Conservation (phyloP, 2,329 filamentous ascomycete species). For the Penicillium hordei region DNA sequence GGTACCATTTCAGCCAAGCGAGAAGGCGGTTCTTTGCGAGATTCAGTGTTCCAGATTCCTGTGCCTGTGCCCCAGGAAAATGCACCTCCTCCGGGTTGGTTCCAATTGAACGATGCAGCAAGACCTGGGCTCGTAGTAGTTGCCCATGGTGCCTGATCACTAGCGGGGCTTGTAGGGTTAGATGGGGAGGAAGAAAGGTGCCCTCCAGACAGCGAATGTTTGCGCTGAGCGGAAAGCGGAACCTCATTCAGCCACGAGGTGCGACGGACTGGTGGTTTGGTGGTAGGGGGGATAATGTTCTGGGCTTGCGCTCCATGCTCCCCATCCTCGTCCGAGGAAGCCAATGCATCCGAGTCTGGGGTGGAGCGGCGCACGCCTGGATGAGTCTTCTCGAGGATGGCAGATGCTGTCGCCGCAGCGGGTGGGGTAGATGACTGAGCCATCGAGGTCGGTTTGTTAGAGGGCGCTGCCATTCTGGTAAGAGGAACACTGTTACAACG, state of each 20-base stretch:
- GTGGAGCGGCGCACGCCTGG: slow-evolving; percentile 72
- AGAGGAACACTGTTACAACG: slow-evolving; percentile 7
- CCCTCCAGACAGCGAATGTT: slow-evolving; percentile 71
- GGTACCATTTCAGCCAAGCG: slow-evolving; percentile 72
- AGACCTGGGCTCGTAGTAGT: slow-evolving; percentile 39
- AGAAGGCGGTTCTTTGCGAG: slow-evolving; percentile 72
- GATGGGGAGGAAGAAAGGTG: slow-evolving; percentile 78
- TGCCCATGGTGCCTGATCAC: slow-evolving; percentile 57
- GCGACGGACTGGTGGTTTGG: slow-evolving; percentile 63
- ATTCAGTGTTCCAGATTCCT: slow-evolving; percentile 77
- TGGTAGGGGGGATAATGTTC: slow-evolving; percentile 50
- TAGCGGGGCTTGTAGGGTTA: slow-evolving; percentile 75
- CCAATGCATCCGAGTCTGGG: slow-evolving; percentile 89
- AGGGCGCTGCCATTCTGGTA: slow-evolving; percentile 44
- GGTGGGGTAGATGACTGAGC: slow-evolving; percentile 42
- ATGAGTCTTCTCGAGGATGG: slow-evolving; percentile 73
- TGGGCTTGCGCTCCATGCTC: slow-evolving; percentile 62
- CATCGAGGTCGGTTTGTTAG: slow-evolving; percentile 27
- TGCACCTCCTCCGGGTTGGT: slow-evolving; percentile 44
- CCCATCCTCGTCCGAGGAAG: slow-evolving; percentile 89
- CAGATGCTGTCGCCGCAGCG: slow-evolving; percentile 61
- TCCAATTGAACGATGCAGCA: slow-evolving; percentile 44
- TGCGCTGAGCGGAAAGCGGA: slow-evolving; percentile 65
- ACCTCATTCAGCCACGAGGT: slow-evolving; percentile 88
- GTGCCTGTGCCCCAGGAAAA: slow-evolving; percentile 75